Conservation (phyloP, 169 alveolate species). For the Eimeria acervulina region DNA sequence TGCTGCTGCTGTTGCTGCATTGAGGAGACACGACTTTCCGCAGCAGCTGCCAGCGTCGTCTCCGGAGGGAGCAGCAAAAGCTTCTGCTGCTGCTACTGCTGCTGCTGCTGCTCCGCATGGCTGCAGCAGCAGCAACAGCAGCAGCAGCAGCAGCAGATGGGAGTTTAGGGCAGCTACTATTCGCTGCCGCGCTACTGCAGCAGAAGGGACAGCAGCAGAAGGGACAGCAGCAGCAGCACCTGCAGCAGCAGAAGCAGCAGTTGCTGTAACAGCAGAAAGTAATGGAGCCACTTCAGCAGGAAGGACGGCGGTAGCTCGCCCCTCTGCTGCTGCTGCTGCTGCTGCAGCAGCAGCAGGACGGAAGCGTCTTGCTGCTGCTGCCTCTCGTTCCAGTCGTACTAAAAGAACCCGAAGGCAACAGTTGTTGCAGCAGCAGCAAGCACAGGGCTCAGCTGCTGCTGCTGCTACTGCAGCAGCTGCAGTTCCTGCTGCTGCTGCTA, state of each 20-base stretch:
- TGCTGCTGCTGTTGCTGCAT: constrained; percentile 17
- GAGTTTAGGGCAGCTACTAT: not conserved
- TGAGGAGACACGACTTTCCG: not conserved
- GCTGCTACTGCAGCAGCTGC: no score
- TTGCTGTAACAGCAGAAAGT: not conserved
- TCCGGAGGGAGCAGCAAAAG: constrained; percentile 28
- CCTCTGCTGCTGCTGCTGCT: not conserved
- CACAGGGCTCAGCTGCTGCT: no score
- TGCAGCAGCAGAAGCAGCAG: not conserved
- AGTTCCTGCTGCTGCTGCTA: not conserved
- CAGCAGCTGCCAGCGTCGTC: constrained; percentile 25
- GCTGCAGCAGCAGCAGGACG: not conserved
- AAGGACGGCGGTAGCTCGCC: not conserved
- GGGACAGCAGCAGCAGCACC: constrained; percentile 7
- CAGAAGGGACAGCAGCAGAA: not conserved
- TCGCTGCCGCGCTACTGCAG: not conserved
- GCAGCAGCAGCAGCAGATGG: constrained; percentile 66
- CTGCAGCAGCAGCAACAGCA: constrained; percentile 75
- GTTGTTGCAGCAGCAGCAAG: constrained; percentile 22
- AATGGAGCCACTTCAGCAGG: not conserved
- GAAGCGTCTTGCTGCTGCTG: constrained; percentile 31
- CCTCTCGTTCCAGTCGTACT: not conserved
- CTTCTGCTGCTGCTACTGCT: constrained; percentile 18
- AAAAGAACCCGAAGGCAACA: constrained; percentile 9
- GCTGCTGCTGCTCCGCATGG: constrained; percentile 13